Base-by-base conservation (phyloP, 129 eudicot genomes). In the Centella asiatica region DNA sequence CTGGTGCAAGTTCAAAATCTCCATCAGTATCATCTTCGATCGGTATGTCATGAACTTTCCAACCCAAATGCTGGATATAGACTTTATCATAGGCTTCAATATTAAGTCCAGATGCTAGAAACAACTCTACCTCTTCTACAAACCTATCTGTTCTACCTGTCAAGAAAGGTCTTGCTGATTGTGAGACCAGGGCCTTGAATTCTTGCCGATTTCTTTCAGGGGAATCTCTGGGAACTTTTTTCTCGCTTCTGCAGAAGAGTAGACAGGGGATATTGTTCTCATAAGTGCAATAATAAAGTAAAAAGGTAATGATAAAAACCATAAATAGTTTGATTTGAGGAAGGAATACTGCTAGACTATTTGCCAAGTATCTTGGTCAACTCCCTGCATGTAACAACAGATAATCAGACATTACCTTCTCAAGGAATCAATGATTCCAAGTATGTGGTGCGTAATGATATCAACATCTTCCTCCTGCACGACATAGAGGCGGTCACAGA, bases 381-480 rank as follows among this genome's bases (percentile, higher is more conserved):
- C 61, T 34, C 3, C 6, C 26, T 33, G 24, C 9, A 52, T n/a
- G 14, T 28, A 57, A 10, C n/a, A 44, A 34, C 13, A 34, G 37
- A 22, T 15, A 58, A 32, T 18, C 2, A 57, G 34, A 65, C 54
- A 22, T n/a, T 58, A 86, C 93, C 83, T 74, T 77, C 72, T 76
- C 55, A 83, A 72, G 31, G 95, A 83, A 58, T 83, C 93, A 6
- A 86, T 79, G 57, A 73, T 73, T 33, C 97, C 97, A 62, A 74
- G 62, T 70, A 83, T 66, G 70, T 90, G 95, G 64, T 86, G 93
- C 73, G 79, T 81, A 37, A 90, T 72, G 48, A 86, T 54, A 27
- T 86, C 93, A 36, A 86, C 89, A 47, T 90, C 93, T 77, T 90
- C 94, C 79, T 80, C 95, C 97, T 90, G 73, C 73, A 59, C 32